Evolutionary conservation across 192 early-diverging fungal species (phyloP), one percentile per base, ranked within the genome.

Genomic region (Oehlia diaphana): DNA sequence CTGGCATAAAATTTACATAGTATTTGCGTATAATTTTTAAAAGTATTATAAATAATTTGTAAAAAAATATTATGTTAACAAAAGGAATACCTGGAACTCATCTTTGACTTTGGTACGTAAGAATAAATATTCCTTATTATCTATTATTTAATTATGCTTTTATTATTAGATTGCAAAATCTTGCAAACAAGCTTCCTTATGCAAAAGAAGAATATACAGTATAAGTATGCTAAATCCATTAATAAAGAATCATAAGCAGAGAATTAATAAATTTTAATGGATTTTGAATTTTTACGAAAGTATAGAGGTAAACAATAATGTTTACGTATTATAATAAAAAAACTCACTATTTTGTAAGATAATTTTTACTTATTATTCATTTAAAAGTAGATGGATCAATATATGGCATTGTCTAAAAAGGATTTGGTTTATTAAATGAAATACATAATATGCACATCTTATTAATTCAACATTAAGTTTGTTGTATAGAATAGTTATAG

Each of bases 251-350:
- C 94, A 99, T 87, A 93, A 95, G 62, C 87, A 83, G 33, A 89
- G 95, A 44, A 93, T 98, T 83, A 94, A 95, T 81, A 86, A 85
- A 83, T 99, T 99, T 83, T 85, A 71, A 93, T 93, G 77, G 94
- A 96, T 50, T n/a, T 86, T 99, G 70, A 96, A 98, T 79, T 97
- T 98, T 88, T 97, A 95, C 83, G 96, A 98, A 80, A 91, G 93
- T 83, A 26, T 98, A 84, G 96, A 98, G 85, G 85, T 84, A 82
- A 62, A 50, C 37, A 39, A 39, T 39, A 39, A 39, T 39, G 0
- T 53, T 77, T 39, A 14, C 9, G 2, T 2, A 33, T 61, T 9
- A 10, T n/a, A 19, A 5, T 9, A 3, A 19, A 2, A 23, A 14
- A 63, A n/a, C n/a, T 21, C 33, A 6, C 3, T 12, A 21, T 19